Evolutionary conservation across 2,329 filamentous ascomycete species (phyloP).

Genomic region (Ophiostoma himal-ulmi): DNA sequence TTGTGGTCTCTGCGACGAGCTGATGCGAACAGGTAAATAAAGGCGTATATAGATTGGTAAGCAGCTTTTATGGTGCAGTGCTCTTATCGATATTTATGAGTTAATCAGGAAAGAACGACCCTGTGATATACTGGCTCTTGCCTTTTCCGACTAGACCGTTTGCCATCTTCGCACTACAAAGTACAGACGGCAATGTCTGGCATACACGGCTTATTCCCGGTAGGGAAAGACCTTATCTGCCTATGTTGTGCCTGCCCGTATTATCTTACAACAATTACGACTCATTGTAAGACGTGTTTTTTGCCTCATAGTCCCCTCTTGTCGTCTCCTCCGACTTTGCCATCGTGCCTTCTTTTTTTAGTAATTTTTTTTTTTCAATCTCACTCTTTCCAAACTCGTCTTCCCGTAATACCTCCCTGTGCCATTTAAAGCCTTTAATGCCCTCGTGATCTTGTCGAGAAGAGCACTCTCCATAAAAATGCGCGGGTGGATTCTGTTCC

Average conservation of each 20-base stretch:
- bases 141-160: not conserved
- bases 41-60: not conserved
- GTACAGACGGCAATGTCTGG: not conserved
- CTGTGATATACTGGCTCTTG: not conserved
- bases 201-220: conserved; percentile 20
- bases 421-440: too few species aligned
- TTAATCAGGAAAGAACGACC: not conserved
- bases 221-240: conserved; percentile 3
- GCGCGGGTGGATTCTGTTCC: not conserved
- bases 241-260: not conserved
- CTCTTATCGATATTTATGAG: not conserved
- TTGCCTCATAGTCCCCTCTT: not conserved
- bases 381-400: not conserved
- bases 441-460: too few species aligned
- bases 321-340: not conserved
- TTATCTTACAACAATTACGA: not conserved
- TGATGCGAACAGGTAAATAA: not conserved
- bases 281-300: not conserved
- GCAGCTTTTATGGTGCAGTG: not conserved
- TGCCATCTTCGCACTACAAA: not conserved
- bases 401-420: not conserved
- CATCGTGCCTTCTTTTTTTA: not conserved
- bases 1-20: not conserved
- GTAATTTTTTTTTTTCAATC: not conserved
- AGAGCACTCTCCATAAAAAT: not conserved